These are phyloP conservation scores for Phycomyces blakesleeanus DNA, from an alignment of 192 early-diverging fungal species.

Conservation along the genomic window DNA sequence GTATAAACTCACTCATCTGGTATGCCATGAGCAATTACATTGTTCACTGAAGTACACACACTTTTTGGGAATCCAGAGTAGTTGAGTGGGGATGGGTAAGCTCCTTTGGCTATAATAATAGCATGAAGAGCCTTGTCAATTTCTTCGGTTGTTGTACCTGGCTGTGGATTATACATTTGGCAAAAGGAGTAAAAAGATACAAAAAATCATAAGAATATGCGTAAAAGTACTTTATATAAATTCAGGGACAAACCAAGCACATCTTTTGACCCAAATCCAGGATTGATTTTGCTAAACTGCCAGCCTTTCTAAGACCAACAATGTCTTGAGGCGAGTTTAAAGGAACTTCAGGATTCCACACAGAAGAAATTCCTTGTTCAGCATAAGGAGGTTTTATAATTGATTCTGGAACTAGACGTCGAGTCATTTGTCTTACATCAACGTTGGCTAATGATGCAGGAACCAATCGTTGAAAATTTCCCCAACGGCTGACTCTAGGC, in stretches of 20 bases:
- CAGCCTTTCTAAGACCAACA: constrained; percentile 43
- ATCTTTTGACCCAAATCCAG: constrained; percentile 51
- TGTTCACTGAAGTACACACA: constrained; percentile 80
- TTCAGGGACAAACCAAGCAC: constrained; percentile 31
- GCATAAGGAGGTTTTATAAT: constrained; percentile 61
- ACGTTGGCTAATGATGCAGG: constrained; percentile 19
- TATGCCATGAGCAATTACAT: constrained; percentile 80
- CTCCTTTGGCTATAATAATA: constrained; percentile 47
- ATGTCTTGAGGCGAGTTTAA: constrained; percentile 35
- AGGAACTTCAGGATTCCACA: constrained; percentile 44
- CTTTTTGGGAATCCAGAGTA: constrained; percentile 75
- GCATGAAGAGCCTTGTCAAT: constrained; percentile 53
- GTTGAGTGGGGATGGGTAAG: constrained; percentile 76
- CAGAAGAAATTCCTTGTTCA: constrained; percentile 42
- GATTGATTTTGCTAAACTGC: constrained; percentile 54
- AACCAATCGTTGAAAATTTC: constrained; percentile 20
- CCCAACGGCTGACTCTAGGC: constrained; percentile 1
- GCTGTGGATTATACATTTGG: constrained; percentile 18
- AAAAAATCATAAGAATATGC: not conserved
- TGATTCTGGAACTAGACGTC: constrained; percentile 34
- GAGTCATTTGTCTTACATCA: constrained; percentile 15
- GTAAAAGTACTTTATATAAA: not conserved
- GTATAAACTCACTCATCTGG: constrained; percentile 39
- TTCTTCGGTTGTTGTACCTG: constrained; percentile 44
- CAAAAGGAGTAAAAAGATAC: not conserved